Base-by-base conservation (phyloP, 805 yeast species). In the Monosporozyma servazzii region DNA sequence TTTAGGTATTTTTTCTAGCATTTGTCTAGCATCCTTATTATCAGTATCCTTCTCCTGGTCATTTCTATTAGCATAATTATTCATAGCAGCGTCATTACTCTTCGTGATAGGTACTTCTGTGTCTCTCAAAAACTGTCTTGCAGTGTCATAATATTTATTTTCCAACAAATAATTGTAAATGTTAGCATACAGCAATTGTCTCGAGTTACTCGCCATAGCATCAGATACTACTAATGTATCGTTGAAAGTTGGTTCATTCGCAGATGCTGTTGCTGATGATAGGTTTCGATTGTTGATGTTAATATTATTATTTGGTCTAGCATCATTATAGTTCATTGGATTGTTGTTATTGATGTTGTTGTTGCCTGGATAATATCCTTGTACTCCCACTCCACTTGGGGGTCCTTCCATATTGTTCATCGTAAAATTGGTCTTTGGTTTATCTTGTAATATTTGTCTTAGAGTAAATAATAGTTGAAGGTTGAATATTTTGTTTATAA, bases 151-250 rank as follows among this genome's bases (percentile, higher is more conserved):
- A 51, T 72, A 69, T 11, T 76, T 75, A 53, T 76, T 76, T 41
- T 72, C 71, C 3, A 71, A 61, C 41, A 79, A 56, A 57, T 79
- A 78, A 54, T 76, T 71, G 61, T 78, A 78, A 8, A 79, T 64
- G 56, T 78, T 80, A 0, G 81, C 80, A 54, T 77, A 67, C 15
- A 79, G 62, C 39, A 79, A 65, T 54, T 78, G 79, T 47, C 74
- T 72, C 9, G 78, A 72, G 58, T 75, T 75, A 54, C 71, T 70
- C 0, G 79, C 79, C 58, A 72, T 62, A 0, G 76, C 71, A 58
- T 74, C 78, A 1, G 76, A 72, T 1, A 73, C 75, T 2, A 57
- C 55, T 3, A 57, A 36, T 23, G 55, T 50, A 4, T 49, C 41
- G 27, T 58, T 52, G 46, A 51, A 56, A 11, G 40, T 43, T 7